Conservation (phyloP, 148 eudicot genomes). For the Hydrangea macrophylla region DNA sequence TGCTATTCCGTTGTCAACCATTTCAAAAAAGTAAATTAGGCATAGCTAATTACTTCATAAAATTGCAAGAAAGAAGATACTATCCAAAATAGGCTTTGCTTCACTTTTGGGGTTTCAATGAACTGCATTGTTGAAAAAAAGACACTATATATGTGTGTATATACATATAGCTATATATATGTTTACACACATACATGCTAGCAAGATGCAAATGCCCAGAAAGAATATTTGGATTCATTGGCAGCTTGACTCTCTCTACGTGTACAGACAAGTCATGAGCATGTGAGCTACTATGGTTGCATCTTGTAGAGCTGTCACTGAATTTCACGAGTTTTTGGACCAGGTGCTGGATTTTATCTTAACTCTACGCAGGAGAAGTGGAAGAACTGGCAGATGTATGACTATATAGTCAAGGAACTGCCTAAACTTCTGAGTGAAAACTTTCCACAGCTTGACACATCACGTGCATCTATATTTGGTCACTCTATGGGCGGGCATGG, state of each 20-base stretch:
- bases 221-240: too few relatives aligned
- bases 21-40: background rate
- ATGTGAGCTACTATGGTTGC: background rate
- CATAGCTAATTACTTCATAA: background rate
- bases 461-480: conserved; percentile 87
- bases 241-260: background rate
- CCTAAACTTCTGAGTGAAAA: conserved; percentile 73
- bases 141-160: too few relatives aligned
- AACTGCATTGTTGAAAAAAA: too few relatives aligned
- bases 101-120: background rate
- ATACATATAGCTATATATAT: too few relatives aligned
- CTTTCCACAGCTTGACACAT: conserved; percentile 78
- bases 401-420: conserved; percentile 90
- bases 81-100: background rate
- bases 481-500: conserved; percentile 99
- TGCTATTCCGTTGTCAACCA: too few relatives aligned
- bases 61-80: background rate
- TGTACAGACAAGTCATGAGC: background rate
- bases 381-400: conserved; percentile 99
- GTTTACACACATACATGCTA: too few relatives aligned
- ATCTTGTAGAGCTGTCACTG: background rate
- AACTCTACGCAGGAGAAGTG: conserved; percentile 96
- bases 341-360: conserved; percentile 98
- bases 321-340: conserved; percentile 4
- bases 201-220: too few relatives aligned